A percentile compares a stretch with the other conserved stretches of the same genome.
Conservation (phyloP, 345 rosid genomes). For the Aquilaria malaccensis region DNA sequence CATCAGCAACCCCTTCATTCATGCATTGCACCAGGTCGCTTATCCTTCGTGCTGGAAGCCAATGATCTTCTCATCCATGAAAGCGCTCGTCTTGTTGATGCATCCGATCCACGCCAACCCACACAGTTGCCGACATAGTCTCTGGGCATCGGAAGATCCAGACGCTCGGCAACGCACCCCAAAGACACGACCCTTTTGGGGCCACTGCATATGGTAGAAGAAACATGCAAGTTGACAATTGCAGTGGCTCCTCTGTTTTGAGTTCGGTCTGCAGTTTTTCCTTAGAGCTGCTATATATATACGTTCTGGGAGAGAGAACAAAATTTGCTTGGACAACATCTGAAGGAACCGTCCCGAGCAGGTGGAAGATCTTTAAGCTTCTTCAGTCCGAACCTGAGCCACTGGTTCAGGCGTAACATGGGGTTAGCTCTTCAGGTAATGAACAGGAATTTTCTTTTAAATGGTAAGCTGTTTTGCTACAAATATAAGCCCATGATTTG, state of each 20-base stretch:
- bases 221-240: slow-evolving; percentile 27
- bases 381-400: not conserved
- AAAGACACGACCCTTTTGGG: not conserved
- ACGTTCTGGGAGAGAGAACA: slow-evolving; percentile 9
- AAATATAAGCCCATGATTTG: slow-evolving; percentile 29
- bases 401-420: slow-evolving; percentile 12
- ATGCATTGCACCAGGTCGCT: slow-evolving; percentile 13
- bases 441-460: not conserved
- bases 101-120: not conserved
- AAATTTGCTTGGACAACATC: slow-evolving; percentile 22
- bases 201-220: slow-evolving; percentile 17
- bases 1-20: not conserved
- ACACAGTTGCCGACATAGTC: slow-evolving; percentile 22
- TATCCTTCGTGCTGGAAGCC: slow-evolving; percentile 8
- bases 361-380: slow-evolving; percentile 11
- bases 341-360: not conserved
- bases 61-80: slow-evolving; percentile 14
- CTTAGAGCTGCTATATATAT: slow-evolving; percentile 13
- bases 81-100: slow-evolving; percentile 2
- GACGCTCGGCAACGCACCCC: slow-evolving; percentile 14
- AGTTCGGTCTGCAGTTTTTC: not conserved
- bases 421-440: slow-evolving; percentile 14
- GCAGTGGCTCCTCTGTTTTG: not conserved
- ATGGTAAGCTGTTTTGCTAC: slow-evolving; percentile 3
- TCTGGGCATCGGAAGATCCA: not conserved